Percentiles rank a stretch among this genome's conserved stretches.
Conservation (phyloP, 2,329 filamentous ascomycete genomes). For the Myriosclerotinia duriaeana region DNA sequence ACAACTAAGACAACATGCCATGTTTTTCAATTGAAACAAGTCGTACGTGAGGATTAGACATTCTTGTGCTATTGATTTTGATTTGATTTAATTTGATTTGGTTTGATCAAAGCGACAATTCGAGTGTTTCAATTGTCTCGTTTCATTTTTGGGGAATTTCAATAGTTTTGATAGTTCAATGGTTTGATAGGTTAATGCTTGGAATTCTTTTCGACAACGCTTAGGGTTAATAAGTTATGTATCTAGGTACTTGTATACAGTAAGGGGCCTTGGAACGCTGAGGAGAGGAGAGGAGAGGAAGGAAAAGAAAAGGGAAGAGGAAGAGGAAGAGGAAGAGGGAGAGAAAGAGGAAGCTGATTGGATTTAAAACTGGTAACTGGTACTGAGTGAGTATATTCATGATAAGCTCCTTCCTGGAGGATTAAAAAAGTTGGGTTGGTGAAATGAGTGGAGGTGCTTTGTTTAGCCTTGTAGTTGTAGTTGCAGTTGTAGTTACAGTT, state of each 20-base stretch:
- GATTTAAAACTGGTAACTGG: too few species aligned
- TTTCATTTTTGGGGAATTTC: neutral
- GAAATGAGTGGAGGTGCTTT: neutral
- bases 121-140: neutral
- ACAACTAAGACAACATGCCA: neutral
- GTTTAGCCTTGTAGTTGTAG: neutral
- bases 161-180: too few species aligned
- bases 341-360: neutral
- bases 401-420: neutral
- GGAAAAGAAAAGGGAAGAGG: neutral
- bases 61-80: neutral
- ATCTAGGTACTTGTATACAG: neutral
- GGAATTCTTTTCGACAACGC: too few species aligned
- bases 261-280: neutral
- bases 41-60: neutral
- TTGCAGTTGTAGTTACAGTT: neutral
- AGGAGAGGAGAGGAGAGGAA: neutral
- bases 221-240: too few species aligned
- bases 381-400: neutral
- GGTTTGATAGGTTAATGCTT: too few species aligned
- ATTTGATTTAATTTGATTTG: too few species aligned
- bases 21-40: slow-evolving; percentile 11
- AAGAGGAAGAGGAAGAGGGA: neutral
- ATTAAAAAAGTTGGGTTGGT: neutral
- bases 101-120: neutral